Percentiles rank a stretch among this genome's conserved stretches.
Evolutionary conservation across 2,329 filamentous ascomycete species (phyloP).

Genomic region (Alternaria hordeiaustralica): DNA sequence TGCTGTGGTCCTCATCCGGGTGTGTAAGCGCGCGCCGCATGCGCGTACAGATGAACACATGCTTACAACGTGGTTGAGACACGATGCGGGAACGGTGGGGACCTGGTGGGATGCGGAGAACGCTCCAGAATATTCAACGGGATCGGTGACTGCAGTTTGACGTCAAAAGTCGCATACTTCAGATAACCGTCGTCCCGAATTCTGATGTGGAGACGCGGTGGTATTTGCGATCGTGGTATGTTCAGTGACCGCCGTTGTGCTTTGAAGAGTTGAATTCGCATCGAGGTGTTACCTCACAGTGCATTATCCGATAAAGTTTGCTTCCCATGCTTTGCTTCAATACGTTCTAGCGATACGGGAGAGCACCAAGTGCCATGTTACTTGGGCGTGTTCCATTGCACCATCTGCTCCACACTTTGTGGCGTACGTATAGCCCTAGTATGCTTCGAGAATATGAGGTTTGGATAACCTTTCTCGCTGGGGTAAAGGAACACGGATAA

Average conservation of each 20-base stretch:
- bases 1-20: background rate
- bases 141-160: background rate
- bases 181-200: background rate
- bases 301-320: background rate
- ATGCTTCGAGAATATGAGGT: background rate
- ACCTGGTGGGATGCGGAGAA: background rate
- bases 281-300: background rate
- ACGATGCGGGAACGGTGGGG: background rate
- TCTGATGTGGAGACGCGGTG: background rate
- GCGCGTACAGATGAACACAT: background rate
- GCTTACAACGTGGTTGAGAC: background rate
- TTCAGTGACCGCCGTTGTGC: background rate
- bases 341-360: background rate
- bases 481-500: background rate
- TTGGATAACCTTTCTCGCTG: background rate
- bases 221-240: background rate
- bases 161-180: slow-evolving; percentile 2
- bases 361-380: background rate
- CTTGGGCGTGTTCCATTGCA: background rate
- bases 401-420: background rate
- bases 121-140: background rate
- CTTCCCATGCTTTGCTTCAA: background rate
- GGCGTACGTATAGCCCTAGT: background rate
- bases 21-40: background rate
- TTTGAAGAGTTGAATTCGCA: background rate